Base-by-base conservation (phyloP, 495 filamentous ascomycete species). In the Talaromyces liani region DNA sequence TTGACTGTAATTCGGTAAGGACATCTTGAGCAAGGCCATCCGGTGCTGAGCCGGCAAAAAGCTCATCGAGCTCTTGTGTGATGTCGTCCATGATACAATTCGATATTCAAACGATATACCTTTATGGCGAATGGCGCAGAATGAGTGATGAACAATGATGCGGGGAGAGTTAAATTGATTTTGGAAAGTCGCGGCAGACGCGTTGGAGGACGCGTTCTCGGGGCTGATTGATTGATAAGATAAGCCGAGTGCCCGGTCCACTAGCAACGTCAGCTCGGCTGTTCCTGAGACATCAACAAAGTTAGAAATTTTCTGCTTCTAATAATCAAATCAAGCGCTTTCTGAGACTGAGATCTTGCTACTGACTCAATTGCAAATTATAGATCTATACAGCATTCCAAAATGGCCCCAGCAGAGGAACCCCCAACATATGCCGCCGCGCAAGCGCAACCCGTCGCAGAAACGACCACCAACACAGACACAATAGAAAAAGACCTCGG, bases 1-100 rank as follows among this genome's bases (percentile, higher is more conserved):
- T 95, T 29, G 89, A 92, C 68, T 87, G 82, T 47, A 98, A 79
- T 73, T 97, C 93, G 22, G 80, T 75, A 45, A 89, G 75, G 56
- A 97, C 81, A 73, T 96, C 91, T 61, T 87, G 78, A 54, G 87
- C 81, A 9, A 93, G 77, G 29, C 83, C 82, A 49, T 79, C 72
- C 22, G 79, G 81, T 22, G 80, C 78, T 18, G 82, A 72, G 39
- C 74, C 69, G 2, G 79, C 79, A 74, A 95, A 93, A 62, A 81
- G 82, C 73, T 88, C 84, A 66, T 88, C 87, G 69, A 93, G 78
- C 74, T 92, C 88, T 55, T 71, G 74, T 22, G 63, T 62, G 12
- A 66, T 63, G 41, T 70, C 70, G n/a, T 71, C 72, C 68, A 71
- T 75, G 4, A 39, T 68, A 14, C 18, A 14, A 25, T n/a, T 6